Evolutionary conservation across 148 eudicot species (phyloP).

Genomic region (Amaranthus palmeri): DNA sequence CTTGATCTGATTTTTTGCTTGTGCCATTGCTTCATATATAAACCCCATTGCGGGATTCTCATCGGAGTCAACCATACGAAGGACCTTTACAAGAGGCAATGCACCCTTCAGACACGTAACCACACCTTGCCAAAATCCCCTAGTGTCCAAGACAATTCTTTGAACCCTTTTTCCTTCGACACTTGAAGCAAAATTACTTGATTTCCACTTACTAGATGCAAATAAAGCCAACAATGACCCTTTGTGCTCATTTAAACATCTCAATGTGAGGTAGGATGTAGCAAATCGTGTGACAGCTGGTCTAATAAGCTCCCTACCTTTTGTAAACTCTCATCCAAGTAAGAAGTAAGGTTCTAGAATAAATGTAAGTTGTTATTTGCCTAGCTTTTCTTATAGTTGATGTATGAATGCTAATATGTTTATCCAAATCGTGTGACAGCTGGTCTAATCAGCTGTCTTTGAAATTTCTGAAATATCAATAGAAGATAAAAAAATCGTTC

Average conservation of each 20-base stretch:
- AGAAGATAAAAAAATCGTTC: conserved; percentile 8
- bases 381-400: neutral
- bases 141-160: neutral
- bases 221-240: neutral
- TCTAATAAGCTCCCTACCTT: neutral
- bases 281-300: neutral
- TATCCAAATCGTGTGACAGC: too few species aligned
- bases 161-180: neutral
- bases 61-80: neutral
- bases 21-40: conserved; percentile 1
- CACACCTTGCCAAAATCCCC: neutral
- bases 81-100: neutral
- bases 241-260: neutral
- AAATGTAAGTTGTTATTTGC: conserved; percentile 3
- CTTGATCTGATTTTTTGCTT: neutral
- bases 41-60: neutral
- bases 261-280: neutral
- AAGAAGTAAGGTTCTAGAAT: neutral
- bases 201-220: neutral
- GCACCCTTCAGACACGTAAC: neutral
- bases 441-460: conserved; percentile 6
- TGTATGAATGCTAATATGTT: neutral
- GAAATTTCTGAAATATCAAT: conserved; percentile 16
- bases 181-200: neutral
- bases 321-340: neutral